Conservation (phyloP, 129 eudicot species). For the Logfia minima region DNA sequence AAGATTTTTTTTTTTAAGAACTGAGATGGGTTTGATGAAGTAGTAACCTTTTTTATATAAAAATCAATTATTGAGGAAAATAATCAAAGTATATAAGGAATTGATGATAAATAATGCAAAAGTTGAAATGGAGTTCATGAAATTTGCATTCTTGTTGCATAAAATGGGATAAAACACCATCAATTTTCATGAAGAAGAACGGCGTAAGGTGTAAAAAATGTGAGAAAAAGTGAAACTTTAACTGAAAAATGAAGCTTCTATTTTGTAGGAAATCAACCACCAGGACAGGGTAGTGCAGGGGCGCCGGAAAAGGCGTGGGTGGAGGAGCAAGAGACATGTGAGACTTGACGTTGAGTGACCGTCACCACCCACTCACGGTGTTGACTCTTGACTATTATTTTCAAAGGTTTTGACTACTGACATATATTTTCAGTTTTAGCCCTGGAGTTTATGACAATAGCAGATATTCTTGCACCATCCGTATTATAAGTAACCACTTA, state of each 20-base stretch:
- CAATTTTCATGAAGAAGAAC: slow-evolving; percentile 1
- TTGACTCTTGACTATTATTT: background rate
- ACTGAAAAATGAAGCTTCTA: slow-evolving; percentile 32
- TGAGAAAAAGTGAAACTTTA: slow-evolving; percentile 32
- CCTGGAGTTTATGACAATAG: background rate
- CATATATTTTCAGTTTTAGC: background rate
- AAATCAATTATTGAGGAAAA: background rate
- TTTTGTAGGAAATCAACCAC: slow-evolving; percentile 24
- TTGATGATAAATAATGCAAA: background rate
- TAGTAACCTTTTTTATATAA: background rate
- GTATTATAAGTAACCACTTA: no score
- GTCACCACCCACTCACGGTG: slow-evolving; percentile 6
- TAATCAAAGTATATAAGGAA: background rate
- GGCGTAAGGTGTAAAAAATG: slow-evolving; percentile 6
- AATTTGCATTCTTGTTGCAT: background rate
- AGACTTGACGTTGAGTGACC: slow-evolving; percentile 33
- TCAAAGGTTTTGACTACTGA: background rate
- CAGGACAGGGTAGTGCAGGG: background rate
- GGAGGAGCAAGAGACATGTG: slow-evolving; percentile 42
- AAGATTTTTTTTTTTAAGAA: background rate
- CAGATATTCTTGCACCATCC: no score
- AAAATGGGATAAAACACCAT: background rate
- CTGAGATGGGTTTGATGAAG: slow-evolving; percentile 14
- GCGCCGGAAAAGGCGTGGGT: slow-evolving; percentile 43
- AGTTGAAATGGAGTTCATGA: background rate